These are phyloP conservation scores for Trichoderma aggressivum DNA, from an alignment of 2,329 filamentous ascomycete species.

Conservation along the genomic window DNA sequence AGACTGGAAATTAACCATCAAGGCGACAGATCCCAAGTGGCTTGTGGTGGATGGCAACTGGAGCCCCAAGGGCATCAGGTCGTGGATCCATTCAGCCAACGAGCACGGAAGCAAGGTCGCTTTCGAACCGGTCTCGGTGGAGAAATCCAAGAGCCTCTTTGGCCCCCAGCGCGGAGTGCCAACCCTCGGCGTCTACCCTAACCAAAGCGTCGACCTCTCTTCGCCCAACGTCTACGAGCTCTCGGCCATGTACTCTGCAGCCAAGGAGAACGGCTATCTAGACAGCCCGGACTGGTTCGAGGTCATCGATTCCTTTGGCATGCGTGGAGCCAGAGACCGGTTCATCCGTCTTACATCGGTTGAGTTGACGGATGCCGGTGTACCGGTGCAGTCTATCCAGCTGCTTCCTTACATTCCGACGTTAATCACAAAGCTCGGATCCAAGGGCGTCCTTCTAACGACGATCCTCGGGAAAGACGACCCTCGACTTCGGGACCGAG, in stretches of 20 bases:
- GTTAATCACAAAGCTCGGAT: conserved; percentile 79
- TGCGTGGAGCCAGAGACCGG: conserved; percentile 68
- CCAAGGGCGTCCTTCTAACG: conserved; percentile 70
- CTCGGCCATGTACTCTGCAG: conserved; percentile 70
- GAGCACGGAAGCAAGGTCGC: conserved; percentile 58
- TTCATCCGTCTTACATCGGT: conserved; percentile 66
- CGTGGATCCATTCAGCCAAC: conserved; percentile 64
- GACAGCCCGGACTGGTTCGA: conserved; percentile 72
- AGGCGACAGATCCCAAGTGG: conserved; percentile 62
- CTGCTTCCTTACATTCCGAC: conserved; percentile 85
- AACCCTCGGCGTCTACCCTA: conserved; percentile 53
- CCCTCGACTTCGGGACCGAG: conserved; percentile 58
- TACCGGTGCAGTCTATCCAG: conserved; percentile 79
- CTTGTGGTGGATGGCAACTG: conserved; percentile 88
- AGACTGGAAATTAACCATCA: conserved; percentile 60
- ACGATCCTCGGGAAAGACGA: conserved; percentile 67
- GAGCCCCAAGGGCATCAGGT: conserved; percentile 60
- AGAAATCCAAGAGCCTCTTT: conserved; percentile 73
- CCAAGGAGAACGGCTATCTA: conserved; percentile 63
- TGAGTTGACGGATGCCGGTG: conserved; percentile 70
- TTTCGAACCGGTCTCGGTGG: conserved; percentile 85
- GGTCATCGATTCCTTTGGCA: conserved; percentile 74
- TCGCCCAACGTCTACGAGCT: conserved; percentile 85
- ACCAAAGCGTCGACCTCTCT: conserved; percentile 64
- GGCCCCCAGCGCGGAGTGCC: conserved; percentile 37